Conservation (phyloP, 768 basidiomycete species). For the Russula sp. region DNA sequence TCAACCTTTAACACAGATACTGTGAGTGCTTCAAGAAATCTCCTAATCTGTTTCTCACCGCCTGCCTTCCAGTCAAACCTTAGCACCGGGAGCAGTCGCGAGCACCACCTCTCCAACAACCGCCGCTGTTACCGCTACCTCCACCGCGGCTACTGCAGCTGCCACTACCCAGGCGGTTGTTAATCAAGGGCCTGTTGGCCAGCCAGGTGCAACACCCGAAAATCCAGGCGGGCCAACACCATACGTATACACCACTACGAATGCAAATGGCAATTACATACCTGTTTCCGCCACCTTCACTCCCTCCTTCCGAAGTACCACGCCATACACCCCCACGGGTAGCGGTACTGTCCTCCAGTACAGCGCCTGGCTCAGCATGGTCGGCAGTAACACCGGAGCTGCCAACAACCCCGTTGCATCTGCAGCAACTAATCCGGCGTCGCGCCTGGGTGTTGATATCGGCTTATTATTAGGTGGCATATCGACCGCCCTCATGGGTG, state of each 20-base stretch:
- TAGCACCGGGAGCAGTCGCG: conserved; percentile 22
- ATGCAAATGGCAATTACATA: conserved; percentile 29
- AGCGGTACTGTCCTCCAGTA: conserved; percentile 32
- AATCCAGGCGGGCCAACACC: conserved; percentile 25
- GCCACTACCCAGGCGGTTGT: conserved; percentile 2
- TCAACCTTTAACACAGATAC: conserved; percentile 35
- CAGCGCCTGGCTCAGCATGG: conserved; percentile 29
- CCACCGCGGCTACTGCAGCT: conserved; percentile 24
- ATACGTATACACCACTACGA: conserved; percentile 34
- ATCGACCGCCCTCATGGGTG: not conserved
- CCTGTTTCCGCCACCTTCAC: conserved; percentile 31
- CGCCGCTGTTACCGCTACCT: conserved; percentile 24
- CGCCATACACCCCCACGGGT: conserved; percentile 21
- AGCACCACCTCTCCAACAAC: conserved; percentile 23
- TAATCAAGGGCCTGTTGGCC: conserved; percentile 51
- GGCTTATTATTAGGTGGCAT: not conserved
- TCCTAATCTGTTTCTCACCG: not conserved
- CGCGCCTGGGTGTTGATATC: not conserved
- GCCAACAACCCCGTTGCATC: conserved; percentile 13
- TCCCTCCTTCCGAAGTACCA: conserved; percentile 29
- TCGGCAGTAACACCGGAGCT: conserved; percentile 29
- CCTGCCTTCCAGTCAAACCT: conserved; percentile 18
- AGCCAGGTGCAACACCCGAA: conserved; percentile 36
- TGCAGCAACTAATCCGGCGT: not conserved
- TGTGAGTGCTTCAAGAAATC: conserved; percentile 33